Evolutionary conservation across 2,329 filamentous ascomycete genomes (phyloP), one percentile per base, ranked within the genome.

Genomic region (Diplodia scrobiculata): DNA sequence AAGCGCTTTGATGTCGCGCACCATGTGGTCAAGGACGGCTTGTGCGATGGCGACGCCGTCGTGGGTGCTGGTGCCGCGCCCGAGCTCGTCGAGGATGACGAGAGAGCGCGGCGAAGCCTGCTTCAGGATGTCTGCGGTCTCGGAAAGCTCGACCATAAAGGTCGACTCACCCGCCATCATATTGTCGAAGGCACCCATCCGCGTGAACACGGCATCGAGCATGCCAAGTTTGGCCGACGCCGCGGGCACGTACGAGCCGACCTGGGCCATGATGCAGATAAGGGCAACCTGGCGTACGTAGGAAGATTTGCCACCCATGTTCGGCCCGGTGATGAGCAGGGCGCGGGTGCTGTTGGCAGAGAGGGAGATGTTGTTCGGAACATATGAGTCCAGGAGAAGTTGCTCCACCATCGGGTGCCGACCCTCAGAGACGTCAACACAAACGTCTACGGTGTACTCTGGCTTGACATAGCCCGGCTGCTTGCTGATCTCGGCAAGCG

Each of bases 231-330:
- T 79, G 29, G 94, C 87, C 2, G 86, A 83, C 32, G 84, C 83
- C 25, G 94, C 94, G 1, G 95, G 95, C 0, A 99, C 92, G 77
- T 93, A 99, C 45, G 91, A 96, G 60, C 95, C 95, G 69, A 97
- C 90, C 75, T 99, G 95, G 7, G 92, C 92, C 81, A 99, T 93
- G 72, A 99, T 93, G 55, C 90, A 86, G 69, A 98, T 92, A 6
- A 99, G 86, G 10, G 95, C 94, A 52, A 96, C 88, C 70, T 93
- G 91, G 63, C 95, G 91, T 25, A 99, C 94, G 77, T 97, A 99
- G 67, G 90, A 95, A n/a, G 92, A 97, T 76, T 99, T 99, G 66
- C 95, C 95, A 72, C 95, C 95, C 95, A 99, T 99, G 80, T 99
- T 99, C 34, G 95, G 95, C 0, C 95, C 95, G 0, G 95, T 99